phyloP scores from a whole-genome alignment of 1,139 yeast genomes.

The Geotrichum citri-aurantii region DNA sequence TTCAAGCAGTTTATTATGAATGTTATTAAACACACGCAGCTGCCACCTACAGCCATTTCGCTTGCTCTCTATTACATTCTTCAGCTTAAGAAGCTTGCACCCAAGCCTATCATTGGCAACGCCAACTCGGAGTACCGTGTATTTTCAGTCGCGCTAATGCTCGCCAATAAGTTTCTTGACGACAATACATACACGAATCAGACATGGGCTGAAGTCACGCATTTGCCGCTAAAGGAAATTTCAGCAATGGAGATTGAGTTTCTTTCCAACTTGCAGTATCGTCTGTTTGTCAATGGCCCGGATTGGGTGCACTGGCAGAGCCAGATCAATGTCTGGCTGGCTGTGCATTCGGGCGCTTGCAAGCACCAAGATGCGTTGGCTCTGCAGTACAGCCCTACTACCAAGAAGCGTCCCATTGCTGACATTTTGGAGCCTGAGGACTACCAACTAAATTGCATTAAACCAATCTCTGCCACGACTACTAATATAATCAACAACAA shows the following conservation, averaged over 20 bases:
- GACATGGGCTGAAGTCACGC: slow-evolving; percentile 91
- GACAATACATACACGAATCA: slow-evolving; percentile 89
- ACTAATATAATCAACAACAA: not conserved
- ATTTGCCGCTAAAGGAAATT: slow-evolving; percentile 52
- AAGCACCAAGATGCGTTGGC: not conserved
- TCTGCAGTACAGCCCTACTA: not conserved
- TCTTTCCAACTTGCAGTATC: slow-evolving; percentile 18
- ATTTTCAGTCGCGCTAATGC: slow-evolving; percentile 61
- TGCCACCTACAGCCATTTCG: slow-evolving; percentile 36
- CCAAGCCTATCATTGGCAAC: slow-evolving; percentile 30
- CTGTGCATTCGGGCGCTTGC: slow-evolving; percentile 18
- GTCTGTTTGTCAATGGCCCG: not conserved
- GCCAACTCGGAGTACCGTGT: slow-evolving; percentile 48
- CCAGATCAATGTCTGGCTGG: slow-evolving; percentile 26
- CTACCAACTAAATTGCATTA: not conserved
- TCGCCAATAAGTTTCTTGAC: slow-evolving; percentile 88
- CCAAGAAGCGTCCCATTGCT: not conserved
- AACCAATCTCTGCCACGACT: not conserved
- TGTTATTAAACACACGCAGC: slow-evolving; percentile 32
- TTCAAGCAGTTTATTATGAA: slow-evolving; percentile 28
- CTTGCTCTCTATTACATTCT: slow-evolving; percentile 36
- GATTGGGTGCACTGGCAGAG: slow-evolving; percentile 35
- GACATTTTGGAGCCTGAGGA: not conserved
- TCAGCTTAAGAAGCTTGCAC: slow-evolving; percentile 30
- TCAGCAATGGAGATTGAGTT: slow-evolving; percentile 57